These are phyloP conservation scores for Podochytrium sp. DNA, from an alignment of 192 early-diverging fungal genomes.

Conservation along the genomic window DNA sequence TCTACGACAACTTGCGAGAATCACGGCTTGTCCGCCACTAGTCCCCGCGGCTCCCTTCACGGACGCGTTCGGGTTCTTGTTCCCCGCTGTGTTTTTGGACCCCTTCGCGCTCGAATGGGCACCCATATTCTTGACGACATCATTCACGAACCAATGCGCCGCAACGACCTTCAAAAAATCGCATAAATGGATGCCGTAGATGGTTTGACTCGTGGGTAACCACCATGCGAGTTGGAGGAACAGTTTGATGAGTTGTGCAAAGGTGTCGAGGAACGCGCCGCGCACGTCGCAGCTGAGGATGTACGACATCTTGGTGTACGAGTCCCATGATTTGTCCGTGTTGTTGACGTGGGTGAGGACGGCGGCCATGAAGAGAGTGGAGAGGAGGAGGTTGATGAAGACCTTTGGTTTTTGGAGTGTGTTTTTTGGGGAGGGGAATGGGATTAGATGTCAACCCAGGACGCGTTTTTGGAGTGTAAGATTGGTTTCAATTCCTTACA, in stretches of 20 bases:
- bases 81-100: too few relatives aligned
- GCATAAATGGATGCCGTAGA: slow-evolving; percentile 30
- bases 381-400: slow-evolving; percentile 31
- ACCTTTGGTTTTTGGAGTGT: slow-evolving; percentile 2
- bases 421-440: not conserved
- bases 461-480: not conserved
- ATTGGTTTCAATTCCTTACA: not conserved
- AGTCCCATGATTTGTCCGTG: slow-evolving; percentile 25
- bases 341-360: slow-evolving; percentile 16
- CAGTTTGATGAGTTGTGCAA: slow-evolving; percentile 30
- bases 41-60: not conserved
- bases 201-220: not conserved
- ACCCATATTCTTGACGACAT: slow-evolving; percentile 19
- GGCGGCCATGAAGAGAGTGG: slow-evolving; percentile 18
- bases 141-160: slow-evolving; percentile 36
- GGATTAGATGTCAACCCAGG: not conserved
- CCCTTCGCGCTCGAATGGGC: too few relatives aligned
- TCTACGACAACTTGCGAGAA: not conserved
- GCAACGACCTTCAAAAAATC: slow-evolving; percentile 28
- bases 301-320: slow-evolving; percentile 3
- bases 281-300: slow-evolving; percentile 29
- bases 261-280: slow-evolving; percentile 24
- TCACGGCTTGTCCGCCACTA: not conserved
- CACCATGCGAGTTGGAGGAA: not conserved
- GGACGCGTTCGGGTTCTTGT: not conserved